phyloP scores from a whole-genome alignment of 257 asterid genomes.

The Eustoma russellianum region DNA sequence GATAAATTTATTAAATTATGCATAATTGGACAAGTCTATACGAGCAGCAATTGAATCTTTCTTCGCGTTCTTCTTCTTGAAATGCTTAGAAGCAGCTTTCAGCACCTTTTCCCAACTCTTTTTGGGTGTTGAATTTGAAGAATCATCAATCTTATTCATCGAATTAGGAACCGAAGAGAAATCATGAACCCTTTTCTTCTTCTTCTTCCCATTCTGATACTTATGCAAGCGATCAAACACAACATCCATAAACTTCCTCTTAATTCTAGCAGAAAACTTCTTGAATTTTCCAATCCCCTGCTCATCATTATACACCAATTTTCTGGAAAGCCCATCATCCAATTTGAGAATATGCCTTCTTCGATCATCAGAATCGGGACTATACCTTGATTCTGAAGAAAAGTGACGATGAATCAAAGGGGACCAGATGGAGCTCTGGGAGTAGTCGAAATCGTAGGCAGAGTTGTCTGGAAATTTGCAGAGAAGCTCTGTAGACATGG shows the following conservation, averaged over 20 bases:
- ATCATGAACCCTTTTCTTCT: conserved; percentile 24
- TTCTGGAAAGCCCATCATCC: conserved; percentile 18
- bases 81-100: conserved; percentile 60
- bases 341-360: not conserved
- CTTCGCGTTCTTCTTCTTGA: conserved; percentile 60
- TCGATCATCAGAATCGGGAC: not conserved
- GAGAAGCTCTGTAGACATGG: conserved; percentile 73
- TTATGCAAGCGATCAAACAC: conserved; percentile 27
- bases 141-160: conserved; percentile 20
- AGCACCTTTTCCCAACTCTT: conserved; percentile 63
- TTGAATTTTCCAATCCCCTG: conserved; percentile 18
- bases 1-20: not conserved
- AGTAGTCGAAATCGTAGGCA: conserved; percentile 71
- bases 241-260: conserved; percentile 40
- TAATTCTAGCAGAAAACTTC: conserved; percentile 36
- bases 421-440: conserved; percentile 96
- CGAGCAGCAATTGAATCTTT: conserved; percentile 20
- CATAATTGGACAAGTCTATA: conserved; percentile 17
- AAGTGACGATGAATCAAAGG: conserved; percentile 51
- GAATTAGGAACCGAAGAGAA: conserved; percentile 28
- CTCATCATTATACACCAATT: conserved; percentile 26
- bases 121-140: conserved; percentile 31
- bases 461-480: conserved; percentile 78
- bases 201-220: conserved; percentile 33
- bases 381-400: conserved; percentile 1